Conservation (phyloP, 169 alveolate species). For the Plasmodium gaboni region DNA sequence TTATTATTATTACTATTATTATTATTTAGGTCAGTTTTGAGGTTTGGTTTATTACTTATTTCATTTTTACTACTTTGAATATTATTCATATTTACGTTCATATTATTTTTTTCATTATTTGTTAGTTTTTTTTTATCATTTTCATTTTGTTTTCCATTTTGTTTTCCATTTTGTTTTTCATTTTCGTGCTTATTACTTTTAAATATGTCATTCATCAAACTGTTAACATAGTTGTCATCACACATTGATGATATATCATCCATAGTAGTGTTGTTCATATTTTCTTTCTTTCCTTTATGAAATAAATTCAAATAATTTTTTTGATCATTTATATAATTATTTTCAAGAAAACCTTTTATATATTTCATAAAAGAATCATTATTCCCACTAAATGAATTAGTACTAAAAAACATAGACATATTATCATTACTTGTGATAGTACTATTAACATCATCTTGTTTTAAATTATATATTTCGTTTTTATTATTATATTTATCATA, state of each 20-base stretch:
- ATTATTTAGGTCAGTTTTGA: background rate
- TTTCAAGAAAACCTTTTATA: constrained; percentile 23
- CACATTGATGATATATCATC: background rate
- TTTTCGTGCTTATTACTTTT: background rate
- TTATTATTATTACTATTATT: background rate
- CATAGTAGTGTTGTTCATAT: background rate
- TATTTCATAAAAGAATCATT: constrained; percentile 46
- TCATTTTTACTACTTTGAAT: background rate
- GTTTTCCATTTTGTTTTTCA: background rate
- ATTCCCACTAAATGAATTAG: constrained; percentile 5
- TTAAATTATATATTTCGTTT: constrained; percentile 3
- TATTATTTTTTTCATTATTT: background rate
- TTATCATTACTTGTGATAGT: background rate
- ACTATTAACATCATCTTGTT: background rate
- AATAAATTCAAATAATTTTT: constrained; percentile 32
- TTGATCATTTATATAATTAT: constrained; percentile 42
- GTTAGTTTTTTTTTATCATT: background rate
- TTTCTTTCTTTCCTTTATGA: background rate
- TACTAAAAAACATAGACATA: background rate
- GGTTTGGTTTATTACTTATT: no score
- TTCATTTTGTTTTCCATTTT: background rate
- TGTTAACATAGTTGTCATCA: background rate
- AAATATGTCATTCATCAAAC: background rate
- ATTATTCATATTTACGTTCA: background rate
- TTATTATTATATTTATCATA: background rate